Conservation (phyloP, 441 rosid species). For the Rhodomyrtus psidioides region DNA sequence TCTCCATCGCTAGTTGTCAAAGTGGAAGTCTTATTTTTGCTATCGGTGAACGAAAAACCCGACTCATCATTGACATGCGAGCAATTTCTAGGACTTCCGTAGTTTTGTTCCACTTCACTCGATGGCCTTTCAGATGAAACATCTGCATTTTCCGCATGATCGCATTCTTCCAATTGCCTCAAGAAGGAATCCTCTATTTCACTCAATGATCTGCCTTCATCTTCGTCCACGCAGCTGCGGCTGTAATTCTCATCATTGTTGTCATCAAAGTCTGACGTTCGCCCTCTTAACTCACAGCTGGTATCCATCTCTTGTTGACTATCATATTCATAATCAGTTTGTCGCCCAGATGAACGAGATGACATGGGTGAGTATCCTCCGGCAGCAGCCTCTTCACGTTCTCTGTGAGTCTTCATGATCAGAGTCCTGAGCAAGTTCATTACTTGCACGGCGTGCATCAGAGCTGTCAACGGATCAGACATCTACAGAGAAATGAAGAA, state of each 20-base stretch:
- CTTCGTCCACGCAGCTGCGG: conserved; percentile 32
- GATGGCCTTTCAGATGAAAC: conserved; percentile 8
- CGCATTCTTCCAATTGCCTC: conserved; percentile 36
- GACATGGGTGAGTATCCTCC: conserved; percentile 72
- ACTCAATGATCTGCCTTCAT: conserved; percentile 37
- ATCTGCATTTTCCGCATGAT: neutral
- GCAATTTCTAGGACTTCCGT: conserved; percentile 18
- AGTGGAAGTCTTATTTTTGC: conserved; percentile 31
- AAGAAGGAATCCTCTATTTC: conserved; percentile 68
- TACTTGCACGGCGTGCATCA: conserved; percentile 76
- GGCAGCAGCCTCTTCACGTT: conserved; percentile 43
- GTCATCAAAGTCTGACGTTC: conserved; percentile 32
- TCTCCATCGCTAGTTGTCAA: conserved; percentile 24
- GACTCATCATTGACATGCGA: conserved; percentile 26
- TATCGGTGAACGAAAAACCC: conserved; percentile 41
- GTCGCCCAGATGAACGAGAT: conserved; percentile 43
- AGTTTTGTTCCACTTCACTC: conserved; percentile 7
- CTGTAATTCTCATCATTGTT: conserved; percentile 26
- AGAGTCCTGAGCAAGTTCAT: conserved; percentile 74
- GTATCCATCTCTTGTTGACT: conserved; percentile 74
- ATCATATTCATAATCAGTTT: conserved; percentile 56
- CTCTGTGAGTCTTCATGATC: conserved; percentile 35
- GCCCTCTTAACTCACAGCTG: conserved; percentile 56
- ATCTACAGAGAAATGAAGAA: conserved; percentile 26
- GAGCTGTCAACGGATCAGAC: conserved; percentile 73